These are phyloP conservation scores for Dryas octopetala DNA, from an alignment of 306 rosid species.

Conservation along the genomic window DNA sequence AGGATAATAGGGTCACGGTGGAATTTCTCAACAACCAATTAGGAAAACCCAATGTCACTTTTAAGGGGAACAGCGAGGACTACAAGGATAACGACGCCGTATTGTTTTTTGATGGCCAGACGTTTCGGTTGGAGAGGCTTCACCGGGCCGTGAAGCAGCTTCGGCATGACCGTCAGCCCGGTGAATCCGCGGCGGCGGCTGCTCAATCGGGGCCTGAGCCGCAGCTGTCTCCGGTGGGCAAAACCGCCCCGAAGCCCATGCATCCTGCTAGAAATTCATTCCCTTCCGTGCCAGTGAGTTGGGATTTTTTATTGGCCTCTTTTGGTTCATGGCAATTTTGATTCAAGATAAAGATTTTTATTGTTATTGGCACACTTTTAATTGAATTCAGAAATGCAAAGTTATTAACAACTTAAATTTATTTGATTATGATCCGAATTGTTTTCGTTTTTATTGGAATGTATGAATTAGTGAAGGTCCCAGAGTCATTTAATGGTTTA, in stretches of 20 bases:
- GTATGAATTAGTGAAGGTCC: no score
- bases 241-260: constrained; percentile 42
- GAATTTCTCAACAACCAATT: constrained; percentile 86
- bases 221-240: constrained; percentile 67
- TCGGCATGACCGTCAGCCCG: constrained; percentile 76
- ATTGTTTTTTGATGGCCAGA: constrained; percentile 78
- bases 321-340: neutral
- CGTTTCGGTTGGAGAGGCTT: constrained; percentile 72
- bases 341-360: neutral
- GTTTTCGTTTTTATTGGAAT: no score
- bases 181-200: constrained; percentile 47
- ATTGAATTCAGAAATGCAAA: neutral
- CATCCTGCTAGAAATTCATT: constrained; percentile 40
- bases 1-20: constrained; percentile 78
- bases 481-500: neutral
- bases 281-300: constrained; percentile 61
- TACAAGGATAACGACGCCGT: constrained; percentile 84
- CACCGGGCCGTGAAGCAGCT: constrained; percentile 83
- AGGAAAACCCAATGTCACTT: constrained; percentile 88
- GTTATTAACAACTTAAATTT: neutral
- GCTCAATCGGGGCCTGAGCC: constrained; percentile 55
- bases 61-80: constrained; percentile 86
- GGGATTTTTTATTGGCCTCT: neutral
- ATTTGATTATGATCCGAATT: neutral
- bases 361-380: neutral